Evolutionary conservation across 305 asterid genomes (phyloP).

Genomic region (Fraxinus velutina): DNA sequence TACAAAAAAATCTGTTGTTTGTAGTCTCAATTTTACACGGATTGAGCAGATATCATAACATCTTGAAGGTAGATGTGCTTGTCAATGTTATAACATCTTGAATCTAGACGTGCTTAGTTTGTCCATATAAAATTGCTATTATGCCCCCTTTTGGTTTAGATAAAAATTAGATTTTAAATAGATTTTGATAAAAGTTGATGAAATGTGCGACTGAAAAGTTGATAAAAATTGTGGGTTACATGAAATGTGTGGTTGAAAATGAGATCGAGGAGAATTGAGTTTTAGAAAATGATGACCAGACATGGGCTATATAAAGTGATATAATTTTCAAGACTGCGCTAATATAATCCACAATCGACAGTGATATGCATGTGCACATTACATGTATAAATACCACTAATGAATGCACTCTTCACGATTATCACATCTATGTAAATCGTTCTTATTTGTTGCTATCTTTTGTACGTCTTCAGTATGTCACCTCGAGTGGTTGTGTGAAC

Average conservation of each 20-base stretch:
- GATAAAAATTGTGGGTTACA: not conserved
- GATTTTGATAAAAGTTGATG: not conserved
- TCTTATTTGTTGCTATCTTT: slow-evolving; percentile 10
- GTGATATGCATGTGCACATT: not conserved
- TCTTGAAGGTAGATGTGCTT: not conserved
- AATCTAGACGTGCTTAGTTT: not conserved
- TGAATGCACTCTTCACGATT: not conserved
- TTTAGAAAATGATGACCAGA: not conserved
- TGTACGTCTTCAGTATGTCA: slow-evolving; percentile 50
- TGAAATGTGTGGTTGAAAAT: not conserved
- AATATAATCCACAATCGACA: not conserved
- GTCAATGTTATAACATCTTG: not conserved
- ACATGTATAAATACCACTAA: not conserved
- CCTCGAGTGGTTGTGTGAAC: slow-evolving; percentile 66
- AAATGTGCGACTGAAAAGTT: not conserved
- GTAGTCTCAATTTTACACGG: not conserved
- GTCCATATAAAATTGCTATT: not conserved
- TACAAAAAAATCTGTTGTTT: slow-evolving; percentile 9
- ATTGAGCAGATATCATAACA: not conserved
- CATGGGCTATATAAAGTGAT: not conserved
- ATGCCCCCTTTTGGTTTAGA: not conserved
- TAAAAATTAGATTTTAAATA: not conserved
- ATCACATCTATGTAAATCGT: not conserved
- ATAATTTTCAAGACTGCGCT: not conserved
- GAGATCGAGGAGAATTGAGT: not conserved